These are phyloP conservation scores for Sindora glabra DNA, from an alignment of 306 rosid genomes.

Conservation along the genomic window DNA sequence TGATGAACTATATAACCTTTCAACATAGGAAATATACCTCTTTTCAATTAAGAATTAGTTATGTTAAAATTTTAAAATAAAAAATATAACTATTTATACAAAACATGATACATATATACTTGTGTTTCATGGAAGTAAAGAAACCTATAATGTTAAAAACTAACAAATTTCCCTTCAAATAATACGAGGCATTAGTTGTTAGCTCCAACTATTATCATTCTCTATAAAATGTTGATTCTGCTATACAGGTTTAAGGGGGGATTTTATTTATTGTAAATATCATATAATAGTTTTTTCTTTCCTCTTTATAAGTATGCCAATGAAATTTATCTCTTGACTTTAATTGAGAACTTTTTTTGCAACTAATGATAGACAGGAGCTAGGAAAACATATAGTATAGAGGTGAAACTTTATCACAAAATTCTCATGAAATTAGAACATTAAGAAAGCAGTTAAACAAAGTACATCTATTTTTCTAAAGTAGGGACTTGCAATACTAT, in stretches of 20 bases:
- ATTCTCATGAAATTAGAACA: background rate
- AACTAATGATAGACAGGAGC: slow-evolving; percentile 67
- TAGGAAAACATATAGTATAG: slow-evolving; percentile 91
- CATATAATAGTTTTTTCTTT: background rate
- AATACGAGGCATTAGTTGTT: too few relatives aligned
- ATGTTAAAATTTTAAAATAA: background rate
- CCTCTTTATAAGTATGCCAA: background rate
- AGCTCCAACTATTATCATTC: background rate
- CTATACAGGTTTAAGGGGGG: background rate
- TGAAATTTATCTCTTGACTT: background rate
- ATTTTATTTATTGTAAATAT: background rate
- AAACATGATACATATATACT: too few relatives aligned
- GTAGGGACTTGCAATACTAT: slow-evolving; percentile 66
- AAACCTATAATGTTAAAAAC: background rate
- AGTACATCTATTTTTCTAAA: slow-evolving; percentile 10
- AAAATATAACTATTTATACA: background rate
- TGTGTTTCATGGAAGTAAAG: too few relatives aligned
- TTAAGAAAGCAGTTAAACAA: background rate
- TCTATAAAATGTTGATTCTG: too few relatives aligned
- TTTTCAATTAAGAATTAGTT: background rate
- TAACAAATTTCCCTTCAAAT: background rate
- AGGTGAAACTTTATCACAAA: slow-evolving; percentile 34
- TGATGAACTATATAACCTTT: background rate
- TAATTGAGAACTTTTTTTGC: slow-evolving; percentile 7
- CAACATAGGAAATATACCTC: background rate